Evolutionary conservation across 306 rosid species (phyloP), one percentile per base, ranked within the genome.

Genomic region (Oemleria cerasiformis): DNA sequence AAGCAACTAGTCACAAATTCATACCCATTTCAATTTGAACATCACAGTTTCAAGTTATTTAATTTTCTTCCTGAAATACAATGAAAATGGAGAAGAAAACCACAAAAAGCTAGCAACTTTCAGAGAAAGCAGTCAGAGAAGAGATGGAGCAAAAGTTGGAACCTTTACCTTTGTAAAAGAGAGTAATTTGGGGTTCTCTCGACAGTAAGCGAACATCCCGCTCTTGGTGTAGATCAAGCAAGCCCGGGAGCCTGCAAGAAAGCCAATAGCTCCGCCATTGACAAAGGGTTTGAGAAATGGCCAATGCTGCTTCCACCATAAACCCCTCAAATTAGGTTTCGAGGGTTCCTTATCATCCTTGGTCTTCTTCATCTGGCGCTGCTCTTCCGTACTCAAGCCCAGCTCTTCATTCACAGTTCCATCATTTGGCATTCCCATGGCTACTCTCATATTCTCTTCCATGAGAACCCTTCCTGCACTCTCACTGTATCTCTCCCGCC

Each of bases 61-160:
- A 15, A 15, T 49, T 16, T 49, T 49, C 5, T 47, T 43, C 7
- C 12, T 11, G 47, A 43, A 43, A 43, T 43, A 47, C 1, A 47
- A 11, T 12, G 51, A 47, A 62, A 73, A 80, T 70, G 23, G 74
- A 73, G 71, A 57, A 63, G 61, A 51, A 51, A 6, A 5, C 21
- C 56, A 51, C 17, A 15, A 51, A 16, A 16, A 1, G n/a, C 36
- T 30, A 51, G 8, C 54, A 51, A 51, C 56, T 51, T 51, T 54
- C 12, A 12, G 11, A 19, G 34, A 16, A 20, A 19, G 2, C 23
- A 51, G 7, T 4, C 21, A 51, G 23, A 54, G 7, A 20, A 54
- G 34, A 19, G 30, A 54, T 0, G 34, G 34, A 54, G 34, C 25
- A 20, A 9, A 20, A 54, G 59, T 8, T 19, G 59, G 53, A 50